Evolutionary conservation across 805 yeast genomes (phyloP), one percentile per base, ranked within the genome.

Genomic region (Pichia cabralensis): DNA sequence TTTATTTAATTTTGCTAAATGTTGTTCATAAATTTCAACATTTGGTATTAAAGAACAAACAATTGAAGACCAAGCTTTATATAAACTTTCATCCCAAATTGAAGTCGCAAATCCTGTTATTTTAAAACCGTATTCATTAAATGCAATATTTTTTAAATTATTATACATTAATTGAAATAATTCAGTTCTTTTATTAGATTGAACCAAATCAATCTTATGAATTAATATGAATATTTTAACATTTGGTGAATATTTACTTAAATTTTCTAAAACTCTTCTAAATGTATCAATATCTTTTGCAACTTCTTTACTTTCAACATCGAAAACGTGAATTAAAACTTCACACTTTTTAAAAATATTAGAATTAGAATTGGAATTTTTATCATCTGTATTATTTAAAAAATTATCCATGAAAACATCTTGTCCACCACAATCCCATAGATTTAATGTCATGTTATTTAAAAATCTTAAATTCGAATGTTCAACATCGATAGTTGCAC

Each of bases 351-450:
- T 81, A 63, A 89, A 89, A 29, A 89, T 86, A 51, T 88, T 95
- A 53, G 82, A 95, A 4, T 88, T 74, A 23, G 25, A 18, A 8
- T 28, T 30, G 11, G 28, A 22, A n/a, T 22, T 35, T n/a, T 39
- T 42, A 39, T 33, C 51, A 42, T 22, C 32, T n/a, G 38, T 28
- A 22, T 48, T 51, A 39, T 53, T 60, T 7, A 62, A 42, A 54
- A 92, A 92, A 56, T 84, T 86, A 51, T 89, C 96, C 84, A 92
- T 88, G 46, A 88, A 92, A 2, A 81, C 85, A 56, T 92, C 96
- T 55, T 92, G 98, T 3, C 95, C 95, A 49, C 97, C 98, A 60
- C 98, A 92, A 57, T 92, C 98, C 97, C 97, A 88, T 16, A 92
- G 63, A 49, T 89, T 89, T 30, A 92, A 64, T 1, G 96, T 86